Conservation (phyloP, 179 eudicot genomes). For the Vitellaria paradoxa region DNA sequence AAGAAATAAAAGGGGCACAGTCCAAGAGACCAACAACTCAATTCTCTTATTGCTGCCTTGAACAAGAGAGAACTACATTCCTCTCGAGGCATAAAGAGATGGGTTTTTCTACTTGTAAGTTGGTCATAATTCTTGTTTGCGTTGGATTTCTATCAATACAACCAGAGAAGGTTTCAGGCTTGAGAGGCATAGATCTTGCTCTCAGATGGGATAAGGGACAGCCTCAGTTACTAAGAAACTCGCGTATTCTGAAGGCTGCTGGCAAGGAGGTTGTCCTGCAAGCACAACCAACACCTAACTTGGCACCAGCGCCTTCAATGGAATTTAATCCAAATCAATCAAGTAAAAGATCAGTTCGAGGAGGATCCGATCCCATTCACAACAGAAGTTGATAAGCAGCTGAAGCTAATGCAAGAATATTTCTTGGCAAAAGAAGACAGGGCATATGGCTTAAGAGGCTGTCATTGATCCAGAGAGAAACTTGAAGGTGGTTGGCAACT, state of each 20-base stretch:
- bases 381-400: slow-evolving; percentile 42
- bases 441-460: too few relatives aligned
- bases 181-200: slow-evolving; percentile 48
- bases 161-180: slow-evolving; percentile 43
- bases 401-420: slow-evolving; percentile 1
- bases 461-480: background rate
- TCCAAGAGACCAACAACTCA: slow-evolving; percentile 27
- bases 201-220: slow-evolving; percentile 24
- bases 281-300: slow-evolving; percentile 15
- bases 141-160: slow-evolving; percentile 50
- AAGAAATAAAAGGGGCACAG: slow-evolving; percentile 31
- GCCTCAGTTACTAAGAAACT: slow-evolving; percentile 20
- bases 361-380: slow-evolving; percentile 84
- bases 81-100: slow-evolving; percentile 19
- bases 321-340: slow-evolving; percentile 56
- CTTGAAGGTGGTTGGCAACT: slow-evolving; percentile 10
- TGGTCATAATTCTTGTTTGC: slow-evolving; percentile 50
- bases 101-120: slow-evolving; percentile 36
- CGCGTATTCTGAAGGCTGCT: slow-evolving; percentile 36
- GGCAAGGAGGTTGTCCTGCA: slow-evolving; percentile 37
- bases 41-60: slow-evolving; percentile 21
- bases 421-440: slow-evolving; percentile 5
- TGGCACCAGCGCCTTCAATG: slow-evolving; percentile 42
- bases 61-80: slow-evolving; percentile 19
- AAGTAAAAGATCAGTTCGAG: slow-evolving; percentile 59